Evolutionary conservation across 164 flowering plant species (phyloP), one percentile per base, ranked within the genome.

Genomic region (Nymphaea colorata): DNA sequence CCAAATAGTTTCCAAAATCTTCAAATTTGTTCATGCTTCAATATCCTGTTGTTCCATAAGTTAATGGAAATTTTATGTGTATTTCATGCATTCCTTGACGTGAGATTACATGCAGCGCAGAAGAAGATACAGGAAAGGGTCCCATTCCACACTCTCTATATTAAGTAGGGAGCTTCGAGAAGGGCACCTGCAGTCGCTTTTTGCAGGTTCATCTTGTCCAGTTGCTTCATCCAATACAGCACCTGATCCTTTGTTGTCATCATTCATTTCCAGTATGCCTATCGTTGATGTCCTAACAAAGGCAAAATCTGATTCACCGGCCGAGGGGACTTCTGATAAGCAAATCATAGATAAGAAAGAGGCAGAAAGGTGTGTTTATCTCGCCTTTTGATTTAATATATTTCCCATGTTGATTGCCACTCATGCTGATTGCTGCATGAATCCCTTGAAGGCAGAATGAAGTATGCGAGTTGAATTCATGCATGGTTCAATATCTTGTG

Each of bases 171-270:
- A 93, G 66, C 82, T 88, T 67, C 82, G 82, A 44, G 98, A 90
- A 67, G 96, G 96, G 69, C 88, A 83, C 68, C 68, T 93, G 44
- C 90, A 83, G 66, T 79, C 91, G 69, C 85, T 88, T 69, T 84
- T 88, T 69, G 87, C 89, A 61, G 88, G 86, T 17, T 82, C 95
- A 66, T 82, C 96, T 3, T 79, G 77, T 77, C 41, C 73, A 62
- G 76, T 82, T 69, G 74, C 93, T 42, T 82, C 96, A 41, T 79
- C 86, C 64, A 90, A 74, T 80, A 74, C 83, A 15, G 89, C 82
- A 18, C 81, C 98, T 41, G 98, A 93, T 79, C 98, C 98, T 42
- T 74, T 93, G 76, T 70, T 93, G 70, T 86, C 95, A 42, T 93
- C 98, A 55, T 90, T 90, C 77, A 86, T 90, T 68, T 83, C 73